Percentiles rank a stretch among this genome's conserved stretches.
phyloP scores from a whole-genome alignment of 345 rosid genomes.

The Eucalyptus tenuipes region DNA sequence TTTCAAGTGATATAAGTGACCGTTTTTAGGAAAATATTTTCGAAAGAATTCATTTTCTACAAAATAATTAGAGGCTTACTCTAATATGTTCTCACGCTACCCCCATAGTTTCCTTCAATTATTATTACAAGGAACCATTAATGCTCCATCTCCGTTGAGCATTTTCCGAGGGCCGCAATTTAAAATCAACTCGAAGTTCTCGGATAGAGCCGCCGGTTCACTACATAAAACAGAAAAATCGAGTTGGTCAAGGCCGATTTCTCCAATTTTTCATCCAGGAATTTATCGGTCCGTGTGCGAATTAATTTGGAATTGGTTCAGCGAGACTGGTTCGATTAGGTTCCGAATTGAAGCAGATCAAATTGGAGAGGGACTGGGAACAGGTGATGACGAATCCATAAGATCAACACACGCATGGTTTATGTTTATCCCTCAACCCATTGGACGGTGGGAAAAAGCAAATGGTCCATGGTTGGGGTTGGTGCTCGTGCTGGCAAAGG shows the following conservation, averaged over 20 bases:
- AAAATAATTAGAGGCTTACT: neutral
- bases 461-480: neutral
- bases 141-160: neutral
- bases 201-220: neutral
- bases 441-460: neutral
- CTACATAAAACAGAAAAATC: neutral
- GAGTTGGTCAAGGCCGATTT: neutral
- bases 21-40: fast-evolving
- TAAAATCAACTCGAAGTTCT: neutral
- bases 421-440: neutral
- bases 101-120: neutral
- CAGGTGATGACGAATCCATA: neutral
- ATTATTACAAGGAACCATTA: neutral
- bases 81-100: neutral
- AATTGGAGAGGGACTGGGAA: neutral
- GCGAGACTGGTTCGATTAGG: neutral
- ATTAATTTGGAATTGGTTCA: neutral
- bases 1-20: neutral
- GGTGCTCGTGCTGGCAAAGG: neutral
- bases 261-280: neutral
- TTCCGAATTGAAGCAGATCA: neutral
- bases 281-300: neutral
- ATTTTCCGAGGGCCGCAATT: neutral
- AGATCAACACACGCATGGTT: neutral
- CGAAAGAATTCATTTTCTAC: fast-evolving